A percentile compares a stretch with the other conserved stretches of the same genome.
Conservation (phyloP, 345 rosid genomes). For the Gossypium mustelinum region DNA sequence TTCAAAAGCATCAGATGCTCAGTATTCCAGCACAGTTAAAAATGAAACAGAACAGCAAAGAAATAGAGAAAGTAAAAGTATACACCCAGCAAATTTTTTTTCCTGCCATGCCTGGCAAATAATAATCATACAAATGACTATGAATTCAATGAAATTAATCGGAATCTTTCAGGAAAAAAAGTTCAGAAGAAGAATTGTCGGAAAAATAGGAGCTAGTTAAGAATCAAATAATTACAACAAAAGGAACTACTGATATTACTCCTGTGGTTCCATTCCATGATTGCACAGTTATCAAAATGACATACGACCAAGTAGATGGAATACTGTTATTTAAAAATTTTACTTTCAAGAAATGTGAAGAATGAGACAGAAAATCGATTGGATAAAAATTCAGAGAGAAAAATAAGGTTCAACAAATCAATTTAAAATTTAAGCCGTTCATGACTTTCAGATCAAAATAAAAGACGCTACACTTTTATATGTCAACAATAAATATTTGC, state of each 20-base stretch:
- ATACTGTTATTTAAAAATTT: neutral
- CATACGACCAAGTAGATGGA: neutral
- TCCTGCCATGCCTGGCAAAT: neutral
- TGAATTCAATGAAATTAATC: neutral
- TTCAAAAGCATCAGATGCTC: neutral
- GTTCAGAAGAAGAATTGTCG: neutral
- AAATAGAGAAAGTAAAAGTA: too few species aligned
- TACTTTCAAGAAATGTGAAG: neutral
- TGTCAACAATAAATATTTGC: neutral
- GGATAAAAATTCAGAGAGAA: neutral
- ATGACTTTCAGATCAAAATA: neutral
- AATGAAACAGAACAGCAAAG: too few species aligned
- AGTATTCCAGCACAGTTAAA: neutral
- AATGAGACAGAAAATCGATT: neutral
- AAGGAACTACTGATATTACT: neutral
- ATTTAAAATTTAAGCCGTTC: neutral
- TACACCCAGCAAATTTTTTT: too few species aligned
- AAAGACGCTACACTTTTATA: neutral
- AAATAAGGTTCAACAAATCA: neutral
- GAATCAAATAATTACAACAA: slow-evolving; percentile 1
- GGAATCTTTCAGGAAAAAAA: neutral
- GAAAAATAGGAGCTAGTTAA: neutral
- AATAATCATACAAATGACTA: neutral
- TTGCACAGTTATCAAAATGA: neutral
- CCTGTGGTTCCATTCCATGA: neutral